Base-by-base conservation (phyloP, 352 stramenopile species). In the Phytopythium litorale region DNA sequence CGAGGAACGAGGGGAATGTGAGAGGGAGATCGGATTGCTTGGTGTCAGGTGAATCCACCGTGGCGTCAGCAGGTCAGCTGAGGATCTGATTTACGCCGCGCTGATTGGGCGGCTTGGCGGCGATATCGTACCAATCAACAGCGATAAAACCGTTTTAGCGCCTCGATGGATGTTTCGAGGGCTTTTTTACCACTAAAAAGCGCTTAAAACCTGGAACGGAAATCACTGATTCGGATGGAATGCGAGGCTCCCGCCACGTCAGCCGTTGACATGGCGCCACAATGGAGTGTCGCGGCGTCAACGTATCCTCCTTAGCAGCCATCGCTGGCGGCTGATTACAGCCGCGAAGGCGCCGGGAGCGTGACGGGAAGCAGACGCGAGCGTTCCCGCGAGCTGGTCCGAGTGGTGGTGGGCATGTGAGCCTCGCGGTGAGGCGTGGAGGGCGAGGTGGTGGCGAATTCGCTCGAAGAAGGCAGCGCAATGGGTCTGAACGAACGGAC, bases 61-160 rank as follows among this genome's bases (percentile, higher is more conserved):
- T 52, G 45, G 45, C 45, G 45, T 52, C 21, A 46, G 16, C 40
- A 46, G 30, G 28, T 18, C 33, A 38, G 33, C 33, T 37, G 28
- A 15, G 25, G 49, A 56, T 56, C 45, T 52, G 49, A 40, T 56
- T 56, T 56, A 18, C 28, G 32, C 13, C 28, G 49, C 21, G 28
- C 13, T 56, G 13, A 56, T 56, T 56, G 28, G 49, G 1, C 13
- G 18, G 21, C 1, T 25, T 28, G 5, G 3, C 7, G 3, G 2
- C 1, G 8, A 4, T 8, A 32, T 8, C 32, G 11, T 2, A 3
- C 45, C 21, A 52, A 52, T 52, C 45, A 52, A 32, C 19, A 5
- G 28, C 11, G 21, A 52, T 32, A 19, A 18, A 18, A 50, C n/a
- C 40, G 18, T 46, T 49, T 49, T 25, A 49, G 40, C n/a, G 43